Base-by-base conservation (phyloP, 345 rosid genomes). In the Clarkia xantiana region DNA sequence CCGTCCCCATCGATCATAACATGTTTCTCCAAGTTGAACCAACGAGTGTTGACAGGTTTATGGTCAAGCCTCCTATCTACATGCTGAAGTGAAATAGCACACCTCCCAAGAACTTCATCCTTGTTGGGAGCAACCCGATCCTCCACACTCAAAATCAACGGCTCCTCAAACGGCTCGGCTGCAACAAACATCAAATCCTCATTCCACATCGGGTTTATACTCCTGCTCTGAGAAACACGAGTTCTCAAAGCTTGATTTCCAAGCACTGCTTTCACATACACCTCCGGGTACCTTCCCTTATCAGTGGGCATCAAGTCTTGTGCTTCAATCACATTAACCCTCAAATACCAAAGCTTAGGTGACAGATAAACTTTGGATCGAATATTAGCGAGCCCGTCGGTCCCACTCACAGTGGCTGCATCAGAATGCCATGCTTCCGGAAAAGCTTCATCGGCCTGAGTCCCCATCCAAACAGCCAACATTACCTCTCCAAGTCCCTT, bases 181-280 rank as follows among this genome's bases (percentile, higher is more conserved):
- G 70, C 81, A 9, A 72, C 75, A 57, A 76, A 76, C 70, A 72
- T 67, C 57, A 76, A 44, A n/a, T 76, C 81, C 60, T 76, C 73
- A 45, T 67, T 72, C 81, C 81, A 71, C 47, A 47, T 52, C 8
- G 80, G 80, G 49, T 63, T 65, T 22, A 17, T 42, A 43, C 29
- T 49, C 59, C 68, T 69, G 29, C 45, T 55, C 5, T 45, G 25
- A 2, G 77, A 75, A 55, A 69, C 44, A 34, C 42, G 56, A 47
- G 64, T 76, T 56, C 61, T 72, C 62, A 72, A n/a, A 13, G 48
- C 54, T 48, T 49, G 55, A 17, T 59, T 52, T 47, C 75, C 73
- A 2, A 72, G 47, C 1, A 18, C 22, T 8, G 69, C 81, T 60
- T 62, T 72, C 20, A 72, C 59, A 29, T 40, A 64, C 54, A 62